Evolutionary conservation across 306 rosid species (phyloP), one percentile per base, ranked within the genome.

Genomic region (Vicia villosa): DNA sequence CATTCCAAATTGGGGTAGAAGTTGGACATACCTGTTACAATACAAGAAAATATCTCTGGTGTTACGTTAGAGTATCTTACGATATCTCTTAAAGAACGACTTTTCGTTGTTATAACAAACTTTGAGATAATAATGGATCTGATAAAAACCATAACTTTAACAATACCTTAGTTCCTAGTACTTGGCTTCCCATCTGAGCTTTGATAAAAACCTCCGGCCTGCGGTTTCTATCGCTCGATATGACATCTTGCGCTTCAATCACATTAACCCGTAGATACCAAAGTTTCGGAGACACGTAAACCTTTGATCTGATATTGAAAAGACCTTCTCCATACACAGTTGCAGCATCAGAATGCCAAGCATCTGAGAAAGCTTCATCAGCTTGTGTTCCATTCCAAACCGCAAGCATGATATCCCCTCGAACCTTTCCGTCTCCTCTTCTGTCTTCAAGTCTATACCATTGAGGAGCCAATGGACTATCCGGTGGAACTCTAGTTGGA

Each of bases 351-450:
- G 98, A 84, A 73, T 94, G 96, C 97, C 96, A 94, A 34, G 98
- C 90, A 63, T 94, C 97, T 19, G 97, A 81, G 68, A 92, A 92
- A 21, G 98, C 95, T 79, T 88, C 98, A 57, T 92, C 98, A 49
- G 96, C 98, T 65, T 93, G 98, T 59, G 97, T 93, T 62, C 98
- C 98, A 93, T 90, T 90, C 98, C 98, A 93, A 0, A 90, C 97
- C 15, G 95, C 96, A 21, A 94, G 79, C 98, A 94, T 94, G 75
- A 94, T 81, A 32, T 94, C 97, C 1, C 98, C 98, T 20, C 89
- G 69, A 3, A 93, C 91, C 52, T 72, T 90, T 52, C 97, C 93
- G 1, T 81, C 89, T 19, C 94, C 89, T 2, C 85, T 84, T 40
- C 84, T 68, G 72, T 86, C 90, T 63, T 90, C 98, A 26, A 93